Evolutionary conservation across 768 basidiomycete species (phyloP), one percentile per base, ranked within the genome.

Genomic region (Mycena sanguinolenta): DNA sequence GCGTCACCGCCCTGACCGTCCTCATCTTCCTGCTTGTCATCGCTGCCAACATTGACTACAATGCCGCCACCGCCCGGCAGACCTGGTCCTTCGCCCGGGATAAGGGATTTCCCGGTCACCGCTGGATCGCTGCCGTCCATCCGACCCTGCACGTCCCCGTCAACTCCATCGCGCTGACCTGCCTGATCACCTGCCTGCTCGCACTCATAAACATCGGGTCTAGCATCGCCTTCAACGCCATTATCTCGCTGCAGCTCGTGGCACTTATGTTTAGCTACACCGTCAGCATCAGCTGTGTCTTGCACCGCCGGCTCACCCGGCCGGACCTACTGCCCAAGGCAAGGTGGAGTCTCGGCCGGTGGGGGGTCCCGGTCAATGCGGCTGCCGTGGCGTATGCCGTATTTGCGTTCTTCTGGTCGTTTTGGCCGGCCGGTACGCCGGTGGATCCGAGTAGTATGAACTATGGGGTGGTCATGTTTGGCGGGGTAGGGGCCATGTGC

Each of bases 151-250:
- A 64, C 53, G 54, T 64, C 63, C 63, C 63, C 63, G 63, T 64
- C 54, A 64, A 64, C 53, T 64, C 63, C 53, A 64, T 64, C n/a
- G 42, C 14, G 54, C 46, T 64, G 63, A 64, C 63, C 63, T 64
- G 63, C 63, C 39, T 64, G 54, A 64, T 64, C 63, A 64, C 63
- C 63, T 64, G 63, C 54, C 63, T 64, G 39, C 63, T 64, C 63
- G 63, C 63, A 64, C 63, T 64, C 63, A 64, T 64, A 53, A 64
- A 64, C 54, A 64, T 64, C 63, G 63, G 63, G 63, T 64, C 63
- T 34, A 64, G 54, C 54, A 64, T 64, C 42, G 63, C 63, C 63
- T 64, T 64, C 63, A 64, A 64, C 42, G 63, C 63, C 63, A 64
- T 64, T 39, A 64, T 64, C 63, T 64, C 63, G 39, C 54, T 64